These are phyloP conservation scores for Cairneyella variabilis DNA, from an alignment of 495 filamentous ascomycete species.

Conservation along the genomic window DNA sequence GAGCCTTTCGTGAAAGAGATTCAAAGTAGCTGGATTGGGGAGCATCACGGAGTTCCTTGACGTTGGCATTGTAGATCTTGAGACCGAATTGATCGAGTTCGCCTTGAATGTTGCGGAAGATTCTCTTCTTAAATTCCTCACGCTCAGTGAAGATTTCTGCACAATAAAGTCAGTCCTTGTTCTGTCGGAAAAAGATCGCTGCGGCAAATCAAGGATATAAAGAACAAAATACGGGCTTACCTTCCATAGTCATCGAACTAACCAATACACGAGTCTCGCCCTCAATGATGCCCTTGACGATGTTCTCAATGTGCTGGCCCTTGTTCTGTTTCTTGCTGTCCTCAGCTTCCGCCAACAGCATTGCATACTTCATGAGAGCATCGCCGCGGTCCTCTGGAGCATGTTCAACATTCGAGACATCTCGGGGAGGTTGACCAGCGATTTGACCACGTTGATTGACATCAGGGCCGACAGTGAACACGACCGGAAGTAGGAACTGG, in stretches of 20 bases:
- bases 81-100: conserved; percentile 74
- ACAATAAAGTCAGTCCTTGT: too few relatives aligned
- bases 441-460: conserved; percentile 47
- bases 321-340: conserved; percentile 19
- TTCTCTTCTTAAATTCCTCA: conserved; percentile 73
- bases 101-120: conserved; percentile 71
- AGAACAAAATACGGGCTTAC: too few relatives aligned
- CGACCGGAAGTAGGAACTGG: conserved; percentile 72
- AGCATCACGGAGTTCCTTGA: conserved; percentile 80
- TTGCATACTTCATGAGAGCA: conserved; percentile 71
- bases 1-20: conserved; percentile 72
- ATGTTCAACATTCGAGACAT: conserved; percentile 17
- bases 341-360: conserved; percentile 62
- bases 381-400: conserved; percentile 27
- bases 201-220: too few relatives aligned
- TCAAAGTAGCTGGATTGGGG: conserved; percentile 75
- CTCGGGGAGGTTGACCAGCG: neutral
- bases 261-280: conserved; percentile 79
- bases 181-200: too few relatives aligned
- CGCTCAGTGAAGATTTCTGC: conserved; percentile 73
- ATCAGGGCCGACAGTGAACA: conserved; percentile 79
- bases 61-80: conserved; percentile 71
- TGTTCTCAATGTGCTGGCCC: conserved; percentile 66
- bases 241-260: conserved; percentile 66
- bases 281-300: conserved; percentile 85